Evolutionary conservation across 2,329 filamentous ascomycete genomes (phyloP).

Genomic region (Fusarium tuaranense): DNA sequence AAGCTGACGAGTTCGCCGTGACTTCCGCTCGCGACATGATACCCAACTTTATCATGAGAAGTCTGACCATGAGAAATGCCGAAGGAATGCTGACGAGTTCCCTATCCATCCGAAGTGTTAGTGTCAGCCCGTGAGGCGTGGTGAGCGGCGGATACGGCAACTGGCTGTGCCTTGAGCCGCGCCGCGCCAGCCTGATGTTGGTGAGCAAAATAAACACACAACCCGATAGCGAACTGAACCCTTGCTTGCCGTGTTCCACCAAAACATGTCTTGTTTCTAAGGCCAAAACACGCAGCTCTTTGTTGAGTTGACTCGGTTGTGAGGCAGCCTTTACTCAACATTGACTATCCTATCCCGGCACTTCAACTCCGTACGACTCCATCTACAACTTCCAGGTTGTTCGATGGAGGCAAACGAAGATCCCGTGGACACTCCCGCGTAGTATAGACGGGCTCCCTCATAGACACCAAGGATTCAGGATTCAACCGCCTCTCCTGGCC

Average conservation of each 20-base stretch:
- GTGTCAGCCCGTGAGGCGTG: slow-evolving; percentile 7
- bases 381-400: slow-evolving; percentile 21
- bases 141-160: not conserved
- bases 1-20: slow-evolving; percentile 1
- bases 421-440: slow-evolving; percentile 17
- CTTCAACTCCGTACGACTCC: slow-evolving; percentile 11
- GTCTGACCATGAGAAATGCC: not conserved
- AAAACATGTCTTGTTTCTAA: not conserved
- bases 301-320: not conserved
- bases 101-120: not conserved
- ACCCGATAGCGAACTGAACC: slow-evolving; percentile 8
- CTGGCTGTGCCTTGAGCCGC: not conserved
- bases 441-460: slow-evolving; percentile 31
- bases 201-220: slow-evolving; percentile 7
- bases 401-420: slow-evolving; percentile 15
- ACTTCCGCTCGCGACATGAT: not conserved
- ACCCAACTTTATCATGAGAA: not conserved
- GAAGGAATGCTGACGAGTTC: slow-evolving; percentile 4
- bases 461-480: slow-evolving; percentile 4
- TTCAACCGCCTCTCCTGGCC: slow-evolving; percentile 2
- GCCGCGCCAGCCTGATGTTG: slow-evolving; percentile 4
- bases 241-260: not conserved
- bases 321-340: slow-evolving; percentile 17
- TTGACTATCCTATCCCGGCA: slow-evolving; percentile 22
- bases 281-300: not conserved